Conservation (phyloP, 2,329 filamentous ascomycete genomes). For the Aspergillus pseudoterreus region DNA sequence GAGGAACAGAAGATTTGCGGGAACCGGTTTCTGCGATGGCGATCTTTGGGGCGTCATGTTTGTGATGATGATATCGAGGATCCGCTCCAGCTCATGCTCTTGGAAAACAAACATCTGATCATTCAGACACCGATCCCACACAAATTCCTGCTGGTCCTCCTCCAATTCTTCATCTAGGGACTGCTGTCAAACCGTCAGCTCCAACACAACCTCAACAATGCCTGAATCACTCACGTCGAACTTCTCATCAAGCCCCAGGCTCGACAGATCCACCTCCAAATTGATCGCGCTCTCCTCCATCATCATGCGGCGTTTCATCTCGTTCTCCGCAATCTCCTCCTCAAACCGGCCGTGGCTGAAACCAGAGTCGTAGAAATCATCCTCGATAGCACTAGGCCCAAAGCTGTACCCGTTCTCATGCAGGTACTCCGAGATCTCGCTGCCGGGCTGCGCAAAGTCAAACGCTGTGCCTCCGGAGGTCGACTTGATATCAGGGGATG, state of each 20-base stretch:
- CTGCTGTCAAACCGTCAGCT: constrained; percentile 13
- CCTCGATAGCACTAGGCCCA: constrained; percentile 41
- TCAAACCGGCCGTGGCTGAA: constrained; percentile 93
- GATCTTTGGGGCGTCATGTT: constrained; percentile 97
- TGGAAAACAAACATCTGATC: constrained; percentile 99
- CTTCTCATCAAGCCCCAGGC: constrained; percentile 91
- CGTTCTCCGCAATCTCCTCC: constrained; percentile 94
- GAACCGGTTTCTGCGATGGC: constrained; percentile 94
- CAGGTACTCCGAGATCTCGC: constrained; percentile 93
- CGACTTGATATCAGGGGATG: constrained; percentile 93
- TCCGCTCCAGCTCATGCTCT: constrained; percentile 83
- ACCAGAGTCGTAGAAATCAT: constrained; percentile 92
- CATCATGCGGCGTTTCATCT: constrained; percentile 86
- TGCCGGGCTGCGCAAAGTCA: constrained; percentile 92
- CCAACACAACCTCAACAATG: neutral
- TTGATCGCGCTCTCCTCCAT: constrained; percentile 99
- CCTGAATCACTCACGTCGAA: constrained; percentile 64
- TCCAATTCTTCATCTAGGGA: constrained; percentile 77
- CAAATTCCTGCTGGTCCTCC: constrained; percentile 88
- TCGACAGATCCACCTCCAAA: constrained; percentile 91
- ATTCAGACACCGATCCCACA: constrained; percentile 90
- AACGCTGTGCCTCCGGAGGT: constrained; percentile 90
- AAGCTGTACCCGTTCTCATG: constrained; percentile 85
- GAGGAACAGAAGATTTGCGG: constrained; percentile 94
- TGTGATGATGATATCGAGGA: constrained; percentile 93